Conservation (phyloP, 2,329 filamentous ascomycete genomes). For the Calonectria pseudoturangicola region DNA sequence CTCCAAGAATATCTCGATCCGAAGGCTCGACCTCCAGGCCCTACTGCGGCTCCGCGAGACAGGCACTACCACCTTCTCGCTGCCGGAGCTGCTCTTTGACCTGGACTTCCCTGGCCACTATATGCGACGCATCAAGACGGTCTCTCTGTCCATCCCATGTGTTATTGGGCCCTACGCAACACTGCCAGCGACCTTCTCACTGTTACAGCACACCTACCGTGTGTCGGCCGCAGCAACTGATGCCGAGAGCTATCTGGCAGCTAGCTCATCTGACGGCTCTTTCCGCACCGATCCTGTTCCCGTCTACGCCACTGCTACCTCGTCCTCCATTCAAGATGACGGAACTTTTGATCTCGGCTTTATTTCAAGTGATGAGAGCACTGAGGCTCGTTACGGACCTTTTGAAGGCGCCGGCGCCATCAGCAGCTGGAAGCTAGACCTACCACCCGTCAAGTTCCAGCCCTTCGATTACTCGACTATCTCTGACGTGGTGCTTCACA, state of each 20-base stretch:
- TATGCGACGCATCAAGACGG: constrained; percentile 58
- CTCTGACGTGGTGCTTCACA: constrained; percentile 29
- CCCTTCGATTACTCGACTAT: constrained; percentile 36
- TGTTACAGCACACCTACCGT: constrained; percentile 10
- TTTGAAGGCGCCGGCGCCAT: constrained; percentile 38
- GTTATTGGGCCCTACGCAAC: constrained; percentile 54
- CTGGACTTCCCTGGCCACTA: constrained; percentile 65
- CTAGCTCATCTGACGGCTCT: background rate
- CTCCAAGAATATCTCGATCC: constrained; percentile 37
- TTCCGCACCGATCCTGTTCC: constrained; percentile 22
- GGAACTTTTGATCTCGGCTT: constrained; percentile 35
- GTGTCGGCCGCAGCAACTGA: background rate
- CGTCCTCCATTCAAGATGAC: background rate
- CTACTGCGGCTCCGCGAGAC: constrained; percentile 29
- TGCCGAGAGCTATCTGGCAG: background rate
- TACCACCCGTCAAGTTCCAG: background rate
- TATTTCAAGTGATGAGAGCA: background rate
- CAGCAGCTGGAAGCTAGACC: constrained; percentile 34
- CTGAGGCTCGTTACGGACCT: constrained; percentile 7
- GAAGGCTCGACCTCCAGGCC: constrained; percentile 27
- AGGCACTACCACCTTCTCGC: constrained; percentile 15
- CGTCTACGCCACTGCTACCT: background rate
- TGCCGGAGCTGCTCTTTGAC: constrained; percentile 60
- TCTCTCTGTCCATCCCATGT: constrained; percentile 58
- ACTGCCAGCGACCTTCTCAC: constrained; percentile 29